phyloP scores from a whole-genome alignment of 179 eudicot species.

The Gypsophila paniculata region DNA sequence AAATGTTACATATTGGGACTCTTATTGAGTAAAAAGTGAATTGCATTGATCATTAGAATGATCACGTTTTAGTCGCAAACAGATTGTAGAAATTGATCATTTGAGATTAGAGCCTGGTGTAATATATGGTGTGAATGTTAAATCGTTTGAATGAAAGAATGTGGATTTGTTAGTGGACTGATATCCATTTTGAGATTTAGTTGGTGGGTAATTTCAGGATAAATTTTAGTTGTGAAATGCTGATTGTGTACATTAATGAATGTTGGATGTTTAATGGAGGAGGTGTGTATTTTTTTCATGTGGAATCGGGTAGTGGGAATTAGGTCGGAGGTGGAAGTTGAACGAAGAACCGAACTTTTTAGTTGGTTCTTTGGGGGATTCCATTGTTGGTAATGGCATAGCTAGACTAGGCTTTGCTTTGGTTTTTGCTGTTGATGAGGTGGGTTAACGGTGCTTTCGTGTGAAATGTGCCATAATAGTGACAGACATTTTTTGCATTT shows the following conservation, averaged over 20 bases:
- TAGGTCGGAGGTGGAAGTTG: not conserved
- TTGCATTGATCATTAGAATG: no score
- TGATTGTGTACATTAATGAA: slow-evolving; percentile 26
- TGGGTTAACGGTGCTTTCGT: not conserved
- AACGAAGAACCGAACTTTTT: not conserved
- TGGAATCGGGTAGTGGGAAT: slow-evolving; percentile 12
- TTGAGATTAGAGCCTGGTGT: not conserved
- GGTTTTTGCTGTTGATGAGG: not conserved
- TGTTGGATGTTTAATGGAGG: slow-evolving; percentile 18
- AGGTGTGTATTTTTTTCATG: slow-evolving; percentile 2
- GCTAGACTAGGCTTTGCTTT: not conserved
- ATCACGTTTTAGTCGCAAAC: no score
- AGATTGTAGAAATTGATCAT: not conserved
- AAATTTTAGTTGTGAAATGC: slow-evolving; percentile 18
- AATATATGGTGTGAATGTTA: slow-evolving; percentile 2
- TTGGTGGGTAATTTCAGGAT: slow-evolving; percentile 2
- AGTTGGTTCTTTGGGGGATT: slow-evolving; percentile 1
- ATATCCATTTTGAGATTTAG: slow-evolving; percentile 11
- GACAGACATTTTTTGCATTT: not conserved
- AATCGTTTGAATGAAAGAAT: slow-evolving; percentile 13
- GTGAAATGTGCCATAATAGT: not conserved
- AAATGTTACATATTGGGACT: no score
- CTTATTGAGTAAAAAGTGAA: no score
- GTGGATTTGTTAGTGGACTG: slow-evolving; percentile 30
- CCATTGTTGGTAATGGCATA: not conserved